phyloP scores from a whole-genome alignment of 257 asterid genomes.

The Plantago major region DNA sequence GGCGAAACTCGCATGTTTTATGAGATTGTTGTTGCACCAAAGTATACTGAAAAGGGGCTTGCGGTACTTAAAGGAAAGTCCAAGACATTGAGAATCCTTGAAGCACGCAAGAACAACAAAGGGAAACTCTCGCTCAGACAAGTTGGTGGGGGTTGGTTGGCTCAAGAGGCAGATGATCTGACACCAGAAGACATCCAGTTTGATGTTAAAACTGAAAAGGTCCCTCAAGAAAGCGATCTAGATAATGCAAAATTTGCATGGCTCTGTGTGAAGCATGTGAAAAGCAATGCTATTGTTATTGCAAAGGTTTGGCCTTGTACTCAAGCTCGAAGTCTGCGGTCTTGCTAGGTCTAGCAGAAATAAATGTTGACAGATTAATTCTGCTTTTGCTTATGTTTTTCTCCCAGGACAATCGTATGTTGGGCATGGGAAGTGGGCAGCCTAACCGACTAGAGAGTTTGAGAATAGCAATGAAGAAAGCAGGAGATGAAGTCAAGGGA shows the following conservation, averaged over 20 bases:
- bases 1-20: slow-evolving; percentile 91
- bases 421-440: slow-evolving; percentile 99
- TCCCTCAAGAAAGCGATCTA: slow-evolving; percentile 68
- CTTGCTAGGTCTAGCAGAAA: not conserved
- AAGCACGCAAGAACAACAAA: slow-evolving; percentile 64
- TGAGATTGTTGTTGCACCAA: slow-evolving; percentile 92
- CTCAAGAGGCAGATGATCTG: slow-evolving; percentile 91
- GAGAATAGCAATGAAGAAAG: slow-evolving; percentile 85
- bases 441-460: slow-evolving; percentile 92
- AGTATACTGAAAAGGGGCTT: slow-evolving; percentile 76
- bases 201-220: slow-evolving; percentile 56
- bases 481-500: slow-evolving; percentile 88
- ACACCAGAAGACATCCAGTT: slow-evolving; percentile 78
- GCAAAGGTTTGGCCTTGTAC: slow-evolving; percentile 54
- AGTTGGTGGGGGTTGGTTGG: slow-evolving; percentile 98
- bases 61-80: slow-evolving; percentile 95
- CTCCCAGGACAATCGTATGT: slow-evolving; percentile 68
- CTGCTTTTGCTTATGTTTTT: not conserved
- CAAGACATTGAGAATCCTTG: slow-evolving; percentile 84
- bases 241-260: slow-evolving; percentile 80
- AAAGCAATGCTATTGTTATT: slow-evolving; percentile 93
- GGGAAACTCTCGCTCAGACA: slow-evolving; percentile 92
- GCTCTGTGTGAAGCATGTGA: slow-evolving; percentile 94
- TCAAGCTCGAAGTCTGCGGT: not conserved
- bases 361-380: slow-evolving; percentile 1